phyloP scores from a whole-genome alignment of 345 rosid genomes.

The Salix dunnii region DNA sequence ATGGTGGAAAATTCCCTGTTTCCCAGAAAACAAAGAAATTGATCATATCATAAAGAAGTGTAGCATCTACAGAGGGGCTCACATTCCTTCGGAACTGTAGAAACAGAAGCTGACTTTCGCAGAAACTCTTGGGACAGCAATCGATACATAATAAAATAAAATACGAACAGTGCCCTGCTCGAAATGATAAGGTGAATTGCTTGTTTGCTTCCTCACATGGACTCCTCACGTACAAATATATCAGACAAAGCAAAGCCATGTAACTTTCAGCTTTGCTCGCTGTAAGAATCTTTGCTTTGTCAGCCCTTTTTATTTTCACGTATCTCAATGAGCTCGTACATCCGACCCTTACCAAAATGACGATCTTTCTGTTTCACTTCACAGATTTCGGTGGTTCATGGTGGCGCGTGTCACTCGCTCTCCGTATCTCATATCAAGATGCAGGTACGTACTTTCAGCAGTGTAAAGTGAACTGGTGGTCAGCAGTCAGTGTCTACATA shows the following conservation, averaged over 20 bases:
- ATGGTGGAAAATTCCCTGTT: neutral
- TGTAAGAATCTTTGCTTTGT: conserved; percentile 38
- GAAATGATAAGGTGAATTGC: neutral
- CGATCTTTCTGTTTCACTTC: neutral
- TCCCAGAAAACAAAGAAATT: neutral
- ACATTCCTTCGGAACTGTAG: neutral
- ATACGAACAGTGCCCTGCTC: neutral
- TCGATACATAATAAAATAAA: neutral
- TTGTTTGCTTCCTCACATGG: conserved; percentile 18
- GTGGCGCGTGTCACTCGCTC: neutral
- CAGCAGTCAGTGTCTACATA: neutral
- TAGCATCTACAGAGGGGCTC: neutral
- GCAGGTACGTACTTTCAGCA: neutral
- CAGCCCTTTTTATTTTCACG: conserved; percentile 18
- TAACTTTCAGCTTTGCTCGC: conserved; percentile 11
- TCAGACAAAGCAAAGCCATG: conserved; percentile 13
- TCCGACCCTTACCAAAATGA: conserved; percentile 45
- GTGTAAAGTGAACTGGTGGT: neutral
- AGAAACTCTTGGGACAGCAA: neutral
- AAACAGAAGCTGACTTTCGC: neutral
- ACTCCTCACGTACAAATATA: neutral
- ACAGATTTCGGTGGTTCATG: neutral
- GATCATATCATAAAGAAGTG: neutral
- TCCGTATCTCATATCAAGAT: neutral
- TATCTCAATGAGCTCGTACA: conserved; percentile 24